phyloP scores from a whole-genome alignment of 345 rosid genomes.

The Populus pruinosa region DNA sequence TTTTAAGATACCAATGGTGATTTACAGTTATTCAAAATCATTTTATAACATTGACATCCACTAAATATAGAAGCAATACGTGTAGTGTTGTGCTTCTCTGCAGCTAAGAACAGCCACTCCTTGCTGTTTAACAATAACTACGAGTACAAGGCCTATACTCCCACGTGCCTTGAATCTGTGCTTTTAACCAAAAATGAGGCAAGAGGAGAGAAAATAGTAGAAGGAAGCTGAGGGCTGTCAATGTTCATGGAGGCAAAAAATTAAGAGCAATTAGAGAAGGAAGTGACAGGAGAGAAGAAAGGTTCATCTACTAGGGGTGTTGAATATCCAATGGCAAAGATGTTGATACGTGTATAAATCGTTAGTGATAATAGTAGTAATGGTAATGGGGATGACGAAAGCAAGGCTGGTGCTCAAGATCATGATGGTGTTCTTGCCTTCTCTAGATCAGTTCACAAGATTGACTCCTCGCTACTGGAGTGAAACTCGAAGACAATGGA shows the following conservation, averaged over 20 bases:
- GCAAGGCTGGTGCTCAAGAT: neutral
- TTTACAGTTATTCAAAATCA: no score
- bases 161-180: neutral
- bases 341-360: neutral
- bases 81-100: neutral
- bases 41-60: no score
- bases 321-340: neutral
- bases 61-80: neutral
- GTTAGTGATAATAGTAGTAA: neutral
- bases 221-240: neutral
- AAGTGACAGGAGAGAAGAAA: neutral
- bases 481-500: neutral
- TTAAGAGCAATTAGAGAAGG: neutral
- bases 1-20: no score
- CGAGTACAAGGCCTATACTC: neutral
- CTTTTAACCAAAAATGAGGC: neutral
- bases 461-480: constrained; percentile 33
- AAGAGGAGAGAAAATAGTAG: neutral
- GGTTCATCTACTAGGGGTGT: neutral
- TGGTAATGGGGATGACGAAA: neutral
- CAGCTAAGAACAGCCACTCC: neutral
- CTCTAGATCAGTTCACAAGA: constrained; percentile 31
- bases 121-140: neutral
- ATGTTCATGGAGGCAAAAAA: neutral
- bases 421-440: constrained; percentile 33